Percentiles rank a stretch among this genome's conserved stretches.
Evolutionary conservation across 768 basidiomycete species (phyloP).

Genomic region (Boletus subparvulus): DNA sequence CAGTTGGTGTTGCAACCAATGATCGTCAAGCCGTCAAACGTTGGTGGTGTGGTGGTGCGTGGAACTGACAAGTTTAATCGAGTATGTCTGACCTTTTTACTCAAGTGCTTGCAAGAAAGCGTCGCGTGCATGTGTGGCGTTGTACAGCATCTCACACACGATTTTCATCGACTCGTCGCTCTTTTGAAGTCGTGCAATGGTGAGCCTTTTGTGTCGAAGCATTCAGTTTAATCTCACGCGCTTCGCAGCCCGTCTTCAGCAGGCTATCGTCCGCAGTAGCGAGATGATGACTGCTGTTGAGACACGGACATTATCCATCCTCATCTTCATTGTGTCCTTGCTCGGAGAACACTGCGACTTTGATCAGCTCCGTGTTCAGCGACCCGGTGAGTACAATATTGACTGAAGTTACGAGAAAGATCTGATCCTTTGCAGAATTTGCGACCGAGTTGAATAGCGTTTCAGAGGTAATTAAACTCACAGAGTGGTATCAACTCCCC

Average conservation of each 20-base stretch:
- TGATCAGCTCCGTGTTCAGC: slow-evolving; percentile 66
- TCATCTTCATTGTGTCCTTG: slow-evolving; percentile 82
- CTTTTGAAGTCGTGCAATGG: slow-evolving; percentile 86
- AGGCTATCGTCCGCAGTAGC: slow-evolving; percentile 45
- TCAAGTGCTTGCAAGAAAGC: slow-evolving; percentile 82
- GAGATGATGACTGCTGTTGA: slow-evolving; percentile 49
- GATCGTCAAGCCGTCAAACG: slow-evolving; percentile 80
- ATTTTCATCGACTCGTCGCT: slow-evolving; percentile 73
- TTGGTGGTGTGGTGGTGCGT: slow-evolving; percentile 64
- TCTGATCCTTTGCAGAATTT: slow-evolving; percentile 42
- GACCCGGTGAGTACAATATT: slow-evolving; percentile 47
- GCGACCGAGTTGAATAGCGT: slow-evolving; percentile 57
- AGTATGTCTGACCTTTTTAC: neutral
- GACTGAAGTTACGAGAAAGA: neutral
- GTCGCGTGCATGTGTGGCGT: slow-evolving; percentile 91
- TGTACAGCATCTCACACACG: slow-evolving; percentile 82
- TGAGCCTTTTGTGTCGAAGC: slow-evolving; percentile 23
- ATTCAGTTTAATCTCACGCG: slow-evolving; percentile 4
- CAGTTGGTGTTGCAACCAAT: slow-evolving; percentile 82
- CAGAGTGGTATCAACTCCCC: neutral
- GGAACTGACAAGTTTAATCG: neutral
- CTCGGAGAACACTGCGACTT: slow-evolving; percentile 90
- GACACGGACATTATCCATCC: slow-evolving; percentile 55
- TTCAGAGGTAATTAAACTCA: slow-evolving; percentile 42
- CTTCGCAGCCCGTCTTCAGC: slow-evolving; percentile 58